phyloP scores from a whole-genome alignment of 768 basidiomycete genomes.

The Boletus fagicola region DNA sequence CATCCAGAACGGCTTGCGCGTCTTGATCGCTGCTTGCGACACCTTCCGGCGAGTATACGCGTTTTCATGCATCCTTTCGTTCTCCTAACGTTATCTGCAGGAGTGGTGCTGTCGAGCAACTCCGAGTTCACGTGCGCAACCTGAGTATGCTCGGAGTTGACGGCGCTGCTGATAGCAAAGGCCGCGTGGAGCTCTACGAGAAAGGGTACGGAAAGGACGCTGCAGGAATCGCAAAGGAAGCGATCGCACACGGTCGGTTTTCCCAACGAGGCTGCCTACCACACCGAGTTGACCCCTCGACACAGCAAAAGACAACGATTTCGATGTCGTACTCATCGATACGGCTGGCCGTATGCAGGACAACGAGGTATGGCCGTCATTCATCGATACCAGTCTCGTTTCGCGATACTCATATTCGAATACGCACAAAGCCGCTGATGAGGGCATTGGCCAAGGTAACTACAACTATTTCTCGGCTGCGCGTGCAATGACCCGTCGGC shows the following conservation, averaged over 20 bases:
- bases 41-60: slow-evolving; percentile 72
- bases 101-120: slow-evolving; percentile 96
- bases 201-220: slow-evolving; percentile 98
- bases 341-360: slow-evolving; percentile 99
- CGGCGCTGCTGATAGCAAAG: slow-evolving; percentile 65
- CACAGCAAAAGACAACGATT: slow-evolving; percentile 81
- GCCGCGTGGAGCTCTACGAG: slow-evolving; percentile 90
- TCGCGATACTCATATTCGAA: not conserved
- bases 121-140: slow-evolving; percentile 95
- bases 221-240: slow-evolving; percentile 96
- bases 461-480: not conserved
- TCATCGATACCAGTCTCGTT: not conserved
- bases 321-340: slow-evolving; percentile 97
- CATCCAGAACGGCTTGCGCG: slow-evolving; percentile 89
- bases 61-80: not conserved
- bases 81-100: slow-evolving; percentile 34
- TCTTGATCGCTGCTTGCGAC: slow-evolving; percentile 97
- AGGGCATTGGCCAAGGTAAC: slow-evolving; percentile 91
- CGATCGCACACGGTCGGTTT: slow-evolving; percentile 78
- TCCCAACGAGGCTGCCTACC: not conserved
- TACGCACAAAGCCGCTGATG: slow-evolving; percentile 76
- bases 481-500: not conserved
- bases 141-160: slow-evolving; percentile 78
- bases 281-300: slow-evolving; percentile 1
- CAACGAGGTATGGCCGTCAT: slow-evolving; percentile 68